Evolutionary conservation across 1,284 basidiomycete species (phyloP).

Genomic region (Naganishia sp.): DNA sequence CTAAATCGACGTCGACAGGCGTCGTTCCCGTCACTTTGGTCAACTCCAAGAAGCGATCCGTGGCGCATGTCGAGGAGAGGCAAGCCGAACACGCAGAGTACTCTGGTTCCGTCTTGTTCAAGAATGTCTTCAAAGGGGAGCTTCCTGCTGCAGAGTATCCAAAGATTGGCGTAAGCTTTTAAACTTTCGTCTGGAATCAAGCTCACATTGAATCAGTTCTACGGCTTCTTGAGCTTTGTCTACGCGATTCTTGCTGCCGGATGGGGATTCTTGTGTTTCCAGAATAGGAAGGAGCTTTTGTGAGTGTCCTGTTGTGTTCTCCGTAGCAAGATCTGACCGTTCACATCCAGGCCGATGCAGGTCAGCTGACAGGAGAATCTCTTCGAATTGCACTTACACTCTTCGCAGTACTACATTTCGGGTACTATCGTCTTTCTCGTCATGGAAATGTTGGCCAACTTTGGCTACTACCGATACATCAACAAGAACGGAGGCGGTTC

Average conservation of each 20-base stretch:
- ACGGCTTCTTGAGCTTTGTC: constrained; percentile 75
- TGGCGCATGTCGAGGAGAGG: constrained; percentile 23
- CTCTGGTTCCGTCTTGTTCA: constrained; percentile 77
- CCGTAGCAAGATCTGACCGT: neutral
- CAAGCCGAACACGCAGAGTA: constrained; percentile 72
- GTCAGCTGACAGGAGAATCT: neutral
- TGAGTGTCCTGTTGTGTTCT: constrained; percentile 33
- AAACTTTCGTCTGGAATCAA: neutral
- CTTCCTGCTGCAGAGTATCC: constrained; percentile 93
- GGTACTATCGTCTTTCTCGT: constrained; percentile 83
- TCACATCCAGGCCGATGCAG: constrained; percentile 26
- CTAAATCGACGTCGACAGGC: constrained; percentile 56
- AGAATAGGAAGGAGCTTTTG: constrained; percentile 76
- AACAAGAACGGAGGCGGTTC: constrained; percentile 80
- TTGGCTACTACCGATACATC: constrained; percentile 64
- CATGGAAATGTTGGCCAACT: constrained; percentile 90
- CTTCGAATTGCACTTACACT: constrained; percentile 26
- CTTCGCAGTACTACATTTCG: constrained; percentile 84
- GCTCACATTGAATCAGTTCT: constrained; percentile 65
- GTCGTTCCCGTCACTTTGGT: constrained; percentile 78
- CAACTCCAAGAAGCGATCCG: constrained; percentile 36
- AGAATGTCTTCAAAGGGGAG: constrained; percentile 84
- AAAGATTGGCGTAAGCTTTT: constrained; percentile 80
- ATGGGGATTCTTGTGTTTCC: constrained; percentile 85
- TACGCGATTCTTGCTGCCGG: constrained; percentile 68